Conservation (phyloP, 345 rosid species). For the Mangifera indica region DNA sequence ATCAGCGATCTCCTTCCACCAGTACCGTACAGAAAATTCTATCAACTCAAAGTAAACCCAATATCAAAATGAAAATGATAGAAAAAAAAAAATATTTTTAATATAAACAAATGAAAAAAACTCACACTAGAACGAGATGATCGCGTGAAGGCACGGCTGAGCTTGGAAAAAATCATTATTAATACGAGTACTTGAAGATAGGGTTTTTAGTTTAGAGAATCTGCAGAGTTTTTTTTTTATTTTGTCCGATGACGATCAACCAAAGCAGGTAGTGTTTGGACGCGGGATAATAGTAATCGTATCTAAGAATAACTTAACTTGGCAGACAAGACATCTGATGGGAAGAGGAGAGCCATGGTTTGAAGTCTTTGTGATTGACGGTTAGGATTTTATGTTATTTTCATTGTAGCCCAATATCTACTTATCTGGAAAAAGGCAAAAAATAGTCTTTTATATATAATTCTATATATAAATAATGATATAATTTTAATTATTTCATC, state of each 20-base stretch:
- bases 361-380: background rate
- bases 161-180: conserved; percentile 63
- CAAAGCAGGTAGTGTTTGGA: conserved; percentile 10
- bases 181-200: background rate
- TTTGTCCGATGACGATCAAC: background rate
- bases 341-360: background rate
- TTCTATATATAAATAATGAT: no score
- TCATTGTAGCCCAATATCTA: no score
- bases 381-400: background rate
- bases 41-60: conserved; percentile 8
- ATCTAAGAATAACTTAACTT: background rate
- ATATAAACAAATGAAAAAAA: background rate
- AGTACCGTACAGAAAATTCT: conserved; percentile 31
- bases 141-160: conserved; percentile 48
- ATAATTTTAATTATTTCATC: no score
- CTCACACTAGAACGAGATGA: conserved; percentile 56
- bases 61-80: background rate
- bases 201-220: background rate
- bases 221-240: background rate
- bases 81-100: background rate
- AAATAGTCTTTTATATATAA: no score
- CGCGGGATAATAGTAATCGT: background rate
- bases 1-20: conserved; percentile 39
- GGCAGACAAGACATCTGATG: conserved; percentile 6
- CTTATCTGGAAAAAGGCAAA: no score